Percentiles rank a stretch among this genome's conserved stretches.
These are phyloP conservation scores for Fusarium coffeatum DNA, from an alignment of 2,329 filamentous ascomycete genomes.

Conservation along the genomic window DNA sequence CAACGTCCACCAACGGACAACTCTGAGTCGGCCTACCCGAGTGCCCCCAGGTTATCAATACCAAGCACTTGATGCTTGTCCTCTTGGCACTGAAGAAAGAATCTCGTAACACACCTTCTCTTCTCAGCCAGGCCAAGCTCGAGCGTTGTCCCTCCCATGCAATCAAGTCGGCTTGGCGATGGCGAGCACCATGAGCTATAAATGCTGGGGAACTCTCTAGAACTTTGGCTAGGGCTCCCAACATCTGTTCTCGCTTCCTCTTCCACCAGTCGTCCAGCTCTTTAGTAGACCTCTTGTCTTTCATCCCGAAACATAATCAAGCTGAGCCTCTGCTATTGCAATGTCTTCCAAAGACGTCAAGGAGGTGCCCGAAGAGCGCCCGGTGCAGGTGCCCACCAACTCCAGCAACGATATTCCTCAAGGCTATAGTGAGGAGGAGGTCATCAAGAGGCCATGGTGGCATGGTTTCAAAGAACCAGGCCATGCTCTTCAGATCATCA, in stretches of 20 bases:
- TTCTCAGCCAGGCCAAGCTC: slow-evolving; percentile 37
- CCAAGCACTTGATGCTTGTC: slow-evolving; percentile 26
- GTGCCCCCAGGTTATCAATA: slow-evolving; percentile 18
- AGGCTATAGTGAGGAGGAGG: slow-evolving; percentile 23
- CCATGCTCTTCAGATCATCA: slow-evolving; percentile 62
- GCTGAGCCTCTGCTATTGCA: slow-evolving; percentile 20
- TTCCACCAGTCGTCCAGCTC: neutral
- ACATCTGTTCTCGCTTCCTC: slow-evolving; percentile 7
- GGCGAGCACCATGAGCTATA: slow-evolving; percentile 27
- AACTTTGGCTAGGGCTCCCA: neutral
- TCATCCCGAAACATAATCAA: slow-evolving; percentile 9
- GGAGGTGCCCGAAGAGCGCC: slow-evolving; percentile 24
- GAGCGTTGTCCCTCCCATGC: slow-evolving; percentile 20
- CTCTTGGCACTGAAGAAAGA: slow-evolving; percentile 35
- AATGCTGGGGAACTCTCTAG: slow-evolving; percentile 18
- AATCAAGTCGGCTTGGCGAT: slow-evolving; percentile 33
- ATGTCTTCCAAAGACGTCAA: slow-evolving; percentile 39
- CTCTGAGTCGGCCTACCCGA: slow-evolving; percentile 32
- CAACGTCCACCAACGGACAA: slow-evolving; percentile 23
- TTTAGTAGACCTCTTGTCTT: slow-evolving; percentile 1
- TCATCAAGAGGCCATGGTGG: slow-evolving; percentile 51
- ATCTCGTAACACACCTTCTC: slow-evolving; percentile 39
- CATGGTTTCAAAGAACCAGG: slow-evolving; percentile 55
- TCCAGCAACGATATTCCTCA: slow-evolving; percentile 25
- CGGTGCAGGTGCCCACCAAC: slow-evolving; percentile 37